Evolutionary conservation across 768 basidiomycete species (phyloP).

Genomic region (Austroboletus eburneus): DNA sequence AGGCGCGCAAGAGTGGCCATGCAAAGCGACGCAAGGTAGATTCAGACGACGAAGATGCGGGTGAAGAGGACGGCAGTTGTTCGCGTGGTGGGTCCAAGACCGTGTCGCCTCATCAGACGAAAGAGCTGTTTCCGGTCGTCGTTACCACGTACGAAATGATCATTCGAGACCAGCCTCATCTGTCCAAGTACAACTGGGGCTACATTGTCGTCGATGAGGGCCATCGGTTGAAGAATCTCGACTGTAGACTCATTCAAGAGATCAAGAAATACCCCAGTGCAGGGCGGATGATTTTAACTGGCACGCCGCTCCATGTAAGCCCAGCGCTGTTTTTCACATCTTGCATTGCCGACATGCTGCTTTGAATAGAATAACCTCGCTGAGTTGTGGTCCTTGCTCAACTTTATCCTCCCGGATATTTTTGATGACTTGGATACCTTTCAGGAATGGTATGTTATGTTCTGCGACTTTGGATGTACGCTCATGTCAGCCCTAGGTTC

Average conservation of each 20-base stretch:
- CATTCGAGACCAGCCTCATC: slow-evolving; percentile 71
- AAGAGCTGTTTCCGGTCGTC: slow-evolving; percentile 65
- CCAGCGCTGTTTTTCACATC: neutral
- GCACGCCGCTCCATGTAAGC: slow-evolving; percentile 90
- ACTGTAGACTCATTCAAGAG: no score
- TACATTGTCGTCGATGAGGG: slow-evolving; percentile 98
- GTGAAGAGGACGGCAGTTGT: slow-evolving; percentile 17
- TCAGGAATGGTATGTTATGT: slow-evolving; percentile 76
- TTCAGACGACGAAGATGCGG: slow-evolving; percentile 3
- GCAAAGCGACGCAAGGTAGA: slow-evolving; percentile 22
- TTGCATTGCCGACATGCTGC: no score
- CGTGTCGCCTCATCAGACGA: slow-evolving; percentile 17
- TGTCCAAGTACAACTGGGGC: slow-evolving; percentile 69
- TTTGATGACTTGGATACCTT: slow-evolving; percentile 88
- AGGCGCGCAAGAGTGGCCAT: slow-evolving; percentile 4
- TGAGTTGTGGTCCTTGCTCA: slow-evolving; percentile 92
- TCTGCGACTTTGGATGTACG: no score
- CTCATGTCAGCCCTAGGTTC: slow-evolving; percentile 44
- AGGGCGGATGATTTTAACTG: slow-evolving; percentile 90
- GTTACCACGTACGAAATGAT: slow-evolving; percentile 93
- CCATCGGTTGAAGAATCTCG: slow-evolving; percentile 91
- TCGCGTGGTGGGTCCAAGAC: slow-evolving; percentile 6
- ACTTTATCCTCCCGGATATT: slow-evolving; percentile 93
- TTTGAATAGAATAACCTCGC: slow-evolving; percentile 90
- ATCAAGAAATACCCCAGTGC: slow-evolving; percentile 84